A percentile compares a stretch with the other conserved stretches of the same genome.
Conservation (phyloP, 345 rosid genomes). For the Cardamine occulta region DNA sequence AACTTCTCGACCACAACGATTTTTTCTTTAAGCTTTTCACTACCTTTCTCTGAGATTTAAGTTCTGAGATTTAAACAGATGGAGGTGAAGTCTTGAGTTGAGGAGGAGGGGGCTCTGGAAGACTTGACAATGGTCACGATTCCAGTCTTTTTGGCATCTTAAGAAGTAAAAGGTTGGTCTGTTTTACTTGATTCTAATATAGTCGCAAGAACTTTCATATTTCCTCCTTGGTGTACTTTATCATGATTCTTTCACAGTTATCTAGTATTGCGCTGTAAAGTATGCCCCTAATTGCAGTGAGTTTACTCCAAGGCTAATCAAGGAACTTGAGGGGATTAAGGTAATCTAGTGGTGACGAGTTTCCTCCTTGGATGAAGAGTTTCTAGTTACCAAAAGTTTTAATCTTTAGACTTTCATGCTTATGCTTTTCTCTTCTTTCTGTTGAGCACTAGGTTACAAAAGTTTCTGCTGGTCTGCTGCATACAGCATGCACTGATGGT, state of each 20-base stretch:
- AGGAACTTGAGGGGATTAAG: constrained; percentile 82
- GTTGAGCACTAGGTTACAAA: constrained; percentile 57
- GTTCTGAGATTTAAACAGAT: too few relatives aligned
- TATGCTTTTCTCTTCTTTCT: constrained; percentile 38
- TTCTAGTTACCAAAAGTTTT: constrained; percentile 10
- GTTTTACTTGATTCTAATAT: constrained; percentile 10
- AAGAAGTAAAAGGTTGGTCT: constrained; percentile 66
- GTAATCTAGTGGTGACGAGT: constrained; percentile 42
- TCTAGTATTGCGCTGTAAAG: constrained; percentile 30
- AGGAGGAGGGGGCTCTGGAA: too few relatives aligned
- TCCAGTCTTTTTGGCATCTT: constrained; percentile 68
- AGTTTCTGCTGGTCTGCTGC: constrained; percentile 89
- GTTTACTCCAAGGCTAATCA: constrained; percentile 90
- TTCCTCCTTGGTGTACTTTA: constrained; percentile 18
- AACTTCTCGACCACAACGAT: constrained; percentile 86
- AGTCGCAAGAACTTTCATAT: neutral
- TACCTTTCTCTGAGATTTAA: constrained; percentile 74
- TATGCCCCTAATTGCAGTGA: constrained; percentile 62
- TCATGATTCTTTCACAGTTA: constrained; percentile 33
- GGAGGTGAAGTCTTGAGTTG: too few relatives aligned
- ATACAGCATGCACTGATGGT: constrained; percentile 90
- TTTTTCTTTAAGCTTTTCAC: constrained; percentile 81
- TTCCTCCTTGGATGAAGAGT: neutral
- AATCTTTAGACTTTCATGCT: constrained; percentile 19
- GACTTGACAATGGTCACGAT: constrained; percentile 89